A percentile compares a stretch with the other conserved stretches of the same genome.
Conservation (phyloP, 1,284 basidiomycete species). For the Ceratobasidium sp. region DNA sequence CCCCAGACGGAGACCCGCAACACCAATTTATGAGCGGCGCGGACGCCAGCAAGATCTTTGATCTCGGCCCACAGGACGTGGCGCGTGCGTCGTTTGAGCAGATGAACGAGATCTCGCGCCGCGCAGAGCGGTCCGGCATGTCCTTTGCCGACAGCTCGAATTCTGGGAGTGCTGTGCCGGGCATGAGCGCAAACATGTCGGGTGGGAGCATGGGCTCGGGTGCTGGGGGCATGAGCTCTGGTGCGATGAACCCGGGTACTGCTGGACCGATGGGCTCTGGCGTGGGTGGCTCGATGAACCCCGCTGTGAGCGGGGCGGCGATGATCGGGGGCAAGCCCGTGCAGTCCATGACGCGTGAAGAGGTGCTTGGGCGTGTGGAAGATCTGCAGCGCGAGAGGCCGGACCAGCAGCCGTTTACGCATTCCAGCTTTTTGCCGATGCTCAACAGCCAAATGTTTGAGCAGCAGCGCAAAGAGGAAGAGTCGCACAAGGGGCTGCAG, state of each 20-base stretch:
- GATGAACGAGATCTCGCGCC: constrained; percentile 79
- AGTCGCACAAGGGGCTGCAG: constrained; percentile 73
- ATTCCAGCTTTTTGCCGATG: constrained; percentile 42
- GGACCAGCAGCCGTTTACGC: constrained; percentile 43
- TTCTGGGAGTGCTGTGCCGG: not conserved
- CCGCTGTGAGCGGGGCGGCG: not conserved
- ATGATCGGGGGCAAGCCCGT: constrained; percentile 30
- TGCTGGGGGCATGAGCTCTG: not conserved
- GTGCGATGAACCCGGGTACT: not conserved
- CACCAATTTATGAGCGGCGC: constrained; percentile 35
- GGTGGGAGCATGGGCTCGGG: not conserved
- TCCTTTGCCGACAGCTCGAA: constrained; percentile 55
- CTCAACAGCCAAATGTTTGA: constrained; percentile 51
- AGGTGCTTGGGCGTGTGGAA: constrained; percentile 65
- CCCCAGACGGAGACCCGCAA: constrained; percentile 6
- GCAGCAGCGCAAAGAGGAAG: constrained; percentile 49
- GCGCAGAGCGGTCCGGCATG: constrained; percentile 64
- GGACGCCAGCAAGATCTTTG: constrained; percentile 44
- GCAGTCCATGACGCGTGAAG: constrained; percentile 58
- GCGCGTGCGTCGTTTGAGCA: constrained; percentile 73
- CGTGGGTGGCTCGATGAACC: not conserved
- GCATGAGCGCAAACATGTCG: not conserved
- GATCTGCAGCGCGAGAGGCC: constrained; percentile 64
- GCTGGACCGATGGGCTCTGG: constrained; percentile 5
- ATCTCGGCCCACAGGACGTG: constrained; percentile 71